phyloP scores from a whole-genome alignment of 148 eudicot genomes.

The Fagopyrum homotropicum region DNA sequence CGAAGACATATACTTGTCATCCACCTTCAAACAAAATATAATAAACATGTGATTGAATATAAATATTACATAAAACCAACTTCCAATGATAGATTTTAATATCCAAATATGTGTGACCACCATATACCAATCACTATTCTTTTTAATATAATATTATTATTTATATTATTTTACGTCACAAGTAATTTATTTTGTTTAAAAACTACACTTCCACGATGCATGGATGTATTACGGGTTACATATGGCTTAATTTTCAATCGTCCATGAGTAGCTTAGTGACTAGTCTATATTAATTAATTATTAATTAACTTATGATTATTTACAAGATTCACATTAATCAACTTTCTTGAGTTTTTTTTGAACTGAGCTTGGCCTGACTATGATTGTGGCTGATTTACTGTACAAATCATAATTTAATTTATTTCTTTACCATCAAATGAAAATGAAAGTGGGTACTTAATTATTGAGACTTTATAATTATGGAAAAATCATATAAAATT shows the following conservation, averaged over 20 bases:
- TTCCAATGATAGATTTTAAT: too few relatives aligned
- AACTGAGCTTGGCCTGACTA: neutral
- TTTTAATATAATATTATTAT: too few relatives aligned
- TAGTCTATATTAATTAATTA: neutral
- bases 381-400: neutral
- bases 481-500: neutral
- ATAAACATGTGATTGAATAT: too few relatives aligned
- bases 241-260: conserved; percentile 3
- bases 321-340: conserved; percentile 3
- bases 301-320: neutral
- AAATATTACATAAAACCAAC: too few relatives aligned
- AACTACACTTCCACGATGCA: neutral
- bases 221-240: neutral
- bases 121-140: too few relatives aligned
- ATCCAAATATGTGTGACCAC: too few relatives aligned
- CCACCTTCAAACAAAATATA: too few relatives aligned
- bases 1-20: too few relatives aligned
- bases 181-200: neutral
- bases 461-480: neutral
- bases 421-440: neutral
- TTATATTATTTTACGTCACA: too few relatives aligned
- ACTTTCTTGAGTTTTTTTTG: neutral
- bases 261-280: neutral
- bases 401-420: neutral
- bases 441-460: neutral